These are phyloP conservation scores for Schwanniomyces etchellsii DNA, from an alignment of 1,139 yeast species.

Conservation along the genomic window DNA sequence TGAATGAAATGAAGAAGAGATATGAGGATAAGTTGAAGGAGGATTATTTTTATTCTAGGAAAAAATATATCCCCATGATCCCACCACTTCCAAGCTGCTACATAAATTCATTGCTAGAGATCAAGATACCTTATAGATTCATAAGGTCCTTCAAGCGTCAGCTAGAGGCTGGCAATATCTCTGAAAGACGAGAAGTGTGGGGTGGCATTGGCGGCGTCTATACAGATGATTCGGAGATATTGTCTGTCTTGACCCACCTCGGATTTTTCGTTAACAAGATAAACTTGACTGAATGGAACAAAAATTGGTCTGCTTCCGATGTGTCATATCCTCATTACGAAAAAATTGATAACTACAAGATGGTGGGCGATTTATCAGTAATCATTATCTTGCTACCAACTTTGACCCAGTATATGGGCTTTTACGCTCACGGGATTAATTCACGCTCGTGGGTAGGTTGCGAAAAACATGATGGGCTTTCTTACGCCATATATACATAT, in stretches of 20 bases:
- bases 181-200: slow-evolving; percentile 62
- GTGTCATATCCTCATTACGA: slow-evolving; percentile 17
- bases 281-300: slow-evolving; percentile 32
- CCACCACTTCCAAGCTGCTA: slow-evolving; percentile 48
- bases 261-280: slow-evolving; percentile 46
- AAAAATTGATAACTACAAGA: slow-evolving; percentile 21
- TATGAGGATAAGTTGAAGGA: slow-evolving; percentile 21
- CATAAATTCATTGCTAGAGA: slow-evolving; percentile 56
- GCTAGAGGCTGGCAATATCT: slow-evolving; percentile 27
- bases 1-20: slow-evolving; percentile 23
- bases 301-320: slow-evolving; percentile 24
- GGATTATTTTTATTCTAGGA: slow-evolving; percentile 8
- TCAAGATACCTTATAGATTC: slow-evolving; percentile 52
- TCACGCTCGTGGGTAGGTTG: slow-evolving; percentile 64
- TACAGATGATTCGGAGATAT: slow-evolving; percentile 87
- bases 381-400: slow-evolving; percentile 68
- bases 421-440: slow-evolving; percentile 59
- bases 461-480: slow-evolving; percentile 61
- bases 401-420: slow-evolving; percentile 55
- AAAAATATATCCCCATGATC: slow-evolving; percentile 32
- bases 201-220: slow-evolving; percentile 77
- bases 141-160: slow-evolving; percentile 22
- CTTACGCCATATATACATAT: slow-evolving; percentile 53
- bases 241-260: slow-evolving; percentile 67
- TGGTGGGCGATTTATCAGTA: slow-evolving; percentile 55